Percentiles rank a stretch among this genome's conserved stretches.
phyloP scores from a whole-genome alignment of 495 filamentous ascomycete genomes.

The Oleoguttula mirabilis region DNA sequence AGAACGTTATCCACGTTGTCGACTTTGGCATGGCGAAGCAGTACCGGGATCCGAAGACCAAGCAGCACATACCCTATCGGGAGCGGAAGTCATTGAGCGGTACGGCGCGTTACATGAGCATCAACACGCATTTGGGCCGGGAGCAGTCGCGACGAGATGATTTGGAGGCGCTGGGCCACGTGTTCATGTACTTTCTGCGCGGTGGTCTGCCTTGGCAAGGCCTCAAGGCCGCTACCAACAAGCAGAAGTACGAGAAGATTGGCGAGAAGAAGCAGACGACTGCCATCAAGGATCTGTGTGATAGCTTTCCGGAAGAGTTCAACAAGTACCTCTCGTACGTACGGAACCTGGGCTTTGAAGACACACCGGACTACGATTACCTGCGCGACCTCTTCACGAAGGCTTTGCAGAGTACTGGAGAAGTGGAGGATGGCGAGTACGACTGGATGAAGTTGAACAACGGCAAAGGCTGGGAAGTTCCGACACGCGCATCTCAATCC shows the following conservation, averaged over 20 bases:
- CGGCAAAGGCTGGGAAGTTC: constrained; percentile 74
- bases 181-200: constrained; percentile 98
- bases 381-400: constrained; percentile 92
- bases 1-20: constrained; percentile 97
- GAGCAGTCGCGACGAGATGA: constrained; percentile 97
- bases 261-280: constrained; percentile 99
- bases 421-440: constrained; percentile 96
- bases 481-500: constrained; percentile 35
- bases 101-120: constrained; percentile 98
- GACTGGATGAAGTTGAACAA: constrained; percentile 99
- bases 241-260: constrained; percentile 99
- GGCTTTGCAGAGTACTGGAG: constrained; percentile 86
- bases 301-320: constrained; percentile 93
- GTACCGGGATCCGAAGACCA: constrained; percentile 96
- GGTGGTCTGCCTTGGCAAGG: constrained; percentile 97
- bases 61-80: constrained; percentile 97
- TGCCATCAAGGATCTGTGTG: constrained; percentile 89
- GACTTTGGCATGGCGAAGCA: constrained; percentile 99
- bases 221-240: constrained; percentile 97
- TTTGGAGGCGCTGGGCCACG: constrained; percentile 88
- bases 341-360: constrained; percentile 94
- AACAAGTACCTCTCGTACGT: constrained; percentile 96
- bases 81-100: constrained; percentile 96
- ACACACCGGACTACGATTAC: constrained; percentile 97
- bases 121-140: constrained; percentile 94